These are phyloP conservation scores for Zygoascus hellenicus DNA, from an alignment of 1,139 yeast genomes.

Conservation along the genomic window DNA sequence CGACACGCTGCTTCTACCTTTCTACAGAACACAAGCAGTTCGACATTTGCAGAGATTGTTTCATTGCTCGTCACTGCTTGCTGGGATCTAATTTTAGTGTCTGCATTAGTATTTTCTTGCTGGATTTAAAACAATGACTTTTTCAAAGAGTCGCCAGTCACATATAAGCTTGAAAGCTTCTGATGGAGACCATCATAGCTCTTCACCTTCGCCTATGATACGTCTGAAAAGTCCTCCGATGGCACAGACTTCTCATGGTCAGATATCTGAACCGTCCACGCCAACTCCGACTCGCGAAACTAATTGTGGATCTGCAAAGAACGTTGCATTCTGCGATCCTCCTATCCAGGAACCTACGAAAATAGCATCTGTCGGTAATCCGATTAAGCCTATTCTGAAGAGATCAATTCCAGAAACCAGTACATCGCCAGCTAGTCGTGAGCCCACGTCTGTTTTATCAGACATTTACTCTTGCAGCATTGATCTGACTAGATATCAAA, in stretches of 20 bases:
- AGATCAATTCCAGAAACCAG: constrained; percentile 4
- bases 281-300: constrained; percentile 1
- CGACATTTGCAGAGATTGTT: too few relatives aligned
- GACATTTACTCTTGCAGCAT: constrained; percentile 21
- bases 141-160: not conserved
- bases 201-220: too few relatives aligned
- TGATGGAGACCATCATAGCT: not conserved
- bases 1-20: too few relatives aligned
- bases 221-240: not conserved
- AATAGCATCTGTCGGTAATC: not conserved
- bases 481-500: constrained; percentile 15
- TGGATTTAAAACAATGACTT: too few relatives aligned
- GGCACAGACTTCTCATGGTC: not conserved
- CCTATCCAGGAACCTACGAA: constrained; percentile 6
- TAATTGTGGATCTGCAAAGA: not conserved
- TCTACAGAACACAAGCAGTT: too few relatives aligned
- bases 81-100: too few relatives aligned
- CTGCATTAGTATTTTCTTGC: too few relatives aligned
- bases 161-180: not conserved
- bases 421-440: not conserved
- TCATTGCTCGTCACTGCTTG: too few relatives aligned
- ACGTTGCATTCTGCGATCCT: constrained; percentile 9
- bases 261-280: constrained; percentile 4
- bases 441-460: constrained; percentile 12
- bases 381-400: not conserved